phyloP scores from a whole-genome alignment of 2,329 filamentous ascomycete genomes.

The Zopfia rhizophila region DNA sequence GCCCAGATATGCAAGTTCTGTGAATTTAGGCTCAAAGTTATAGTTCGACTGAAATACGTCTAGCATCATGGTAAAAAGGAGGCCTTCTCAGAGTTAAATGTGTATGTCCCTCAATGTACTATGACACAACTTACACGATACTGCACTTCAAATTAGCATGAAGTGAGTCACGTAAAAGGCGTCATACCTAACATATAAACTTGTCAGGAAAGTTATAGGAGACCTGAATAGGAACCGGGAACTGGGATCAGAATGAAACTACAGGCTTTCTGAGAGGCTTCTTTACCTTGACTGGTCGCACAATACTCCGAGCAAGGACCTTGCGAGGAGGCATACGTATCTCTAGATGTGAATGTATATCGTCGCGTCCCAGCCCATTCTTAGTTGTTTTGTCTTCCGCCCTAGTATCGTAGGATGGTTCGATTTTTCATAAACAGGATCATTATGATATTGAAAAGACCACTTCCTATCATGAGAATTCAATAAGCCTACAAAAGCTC shows the following conservation, averaged over 20 bases:
- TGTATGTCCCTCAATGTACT: not conserved
- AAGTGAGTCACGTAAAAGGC: conserved; percentile 24
- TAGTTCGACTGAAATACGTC: conserved; percentile 22
- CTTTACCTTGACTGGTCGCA: conserved; percentile 27
- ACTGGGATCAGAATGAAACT: not conserved
- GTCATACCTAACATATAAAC: conserved; percentile 34
- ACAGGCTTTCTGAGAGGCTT: not conserved
- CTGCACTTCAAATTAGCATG: too few relatives aligned
- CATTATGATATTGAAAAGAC: conserved; percentile 23
- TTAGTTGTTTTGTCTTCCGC: conserved; percentile 23
- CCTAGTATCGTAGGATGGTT: conserved; percentile 26
- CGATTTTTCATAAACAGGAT: conserved; percentile 27
- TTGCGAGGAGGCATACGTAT: conserved; percentile 16
- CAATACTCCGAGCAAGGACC: conserved; percentile 21
- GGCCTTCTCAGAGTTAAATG: conserved; percentile 11
- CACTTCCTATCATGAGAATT: conserved; percentile 28
- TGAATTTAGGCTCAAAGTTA: conserved; percentile 17
- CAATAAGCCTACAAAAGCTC: conserved; percentile 25
- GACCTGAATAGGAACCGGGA: conserved; percentile 26
- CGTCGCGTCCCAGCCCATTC: conserved; percentile 25
- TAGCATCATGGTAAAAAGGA: conserved; percentile 34
- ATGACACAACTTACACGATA: conserved; percentile 20
- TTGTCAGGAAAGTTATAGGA: conserved; percentile 27
- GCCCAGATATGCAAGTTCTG: conserved; percentile 28
- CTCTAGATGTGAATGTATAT: conserved; percentile 26